Percentiles rank a stretch among this genome's conserved stretches.
Conservation (phyloP, 2,329 filamentous ascomycete genomes). For the Hymenoscyphus linearis region DNA sequence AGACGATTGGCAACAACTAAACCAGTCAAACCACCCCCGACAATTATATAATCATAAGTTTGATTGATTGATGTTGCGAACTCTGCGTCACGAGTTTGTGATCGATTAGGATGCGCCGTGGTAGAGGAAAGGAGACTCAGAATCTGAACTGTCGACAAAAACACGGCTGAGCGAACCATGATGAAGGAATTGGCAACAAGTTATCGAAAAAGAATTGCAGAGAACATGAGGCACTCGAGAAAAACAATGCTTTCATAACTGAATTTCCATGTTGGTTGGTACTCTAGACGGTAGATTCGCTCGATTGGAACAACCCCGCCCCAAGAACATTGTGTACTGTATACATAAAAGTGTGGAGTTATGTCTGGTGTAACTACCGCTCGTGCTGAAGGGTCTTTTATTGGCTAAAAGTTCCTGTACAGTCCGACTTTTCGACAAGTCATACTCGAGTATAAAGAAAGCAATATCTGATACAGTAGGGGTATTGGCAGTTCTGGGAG, state of each 20-base stretch:
- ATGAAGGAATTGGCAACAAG: neutral
- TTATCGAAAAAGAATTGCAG: neutral
- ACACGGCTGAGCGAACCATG: neutral
- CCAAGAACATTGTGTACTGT: neutral
- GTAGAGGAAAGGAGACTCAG: neutral
- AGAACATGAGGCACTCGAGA: neutral
- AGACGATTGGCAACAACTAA: constrained; percentile 7
- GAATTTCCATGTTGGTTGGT: neutral
- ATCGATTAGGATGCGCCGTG: neutral
- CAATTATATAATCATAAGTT: constrained; percentile 7
- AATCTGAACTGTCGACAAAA: neutral
- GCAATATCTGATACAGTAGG: neutral
- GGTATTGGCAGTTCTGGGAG: neutral
- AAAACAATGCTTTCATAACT: neutral
- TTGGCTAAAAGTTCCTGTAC: neutral
- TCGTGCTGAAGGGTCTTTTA: neutral
- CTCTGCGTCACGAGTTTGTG: neutral
- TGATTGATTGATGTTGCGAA: neutral
- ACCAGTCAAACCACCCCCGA: constrained; percentile 6
- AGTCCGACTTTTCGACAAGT: neutral
- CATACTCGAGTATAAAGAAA: neutral
- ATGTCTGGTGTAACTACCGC: neutral
- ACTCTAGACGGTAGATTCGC: neutral
- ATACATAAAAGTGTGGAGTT: neutral
- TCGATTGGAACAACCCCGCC: neutral